Percentiles rank a stretch among this genome's conserved stretches.
These are phyloP conservation scores for Termitomyces sp. DNA, from an alignment of 768 basidiomycete genomes.

Conservation along the genomic window DNA sequence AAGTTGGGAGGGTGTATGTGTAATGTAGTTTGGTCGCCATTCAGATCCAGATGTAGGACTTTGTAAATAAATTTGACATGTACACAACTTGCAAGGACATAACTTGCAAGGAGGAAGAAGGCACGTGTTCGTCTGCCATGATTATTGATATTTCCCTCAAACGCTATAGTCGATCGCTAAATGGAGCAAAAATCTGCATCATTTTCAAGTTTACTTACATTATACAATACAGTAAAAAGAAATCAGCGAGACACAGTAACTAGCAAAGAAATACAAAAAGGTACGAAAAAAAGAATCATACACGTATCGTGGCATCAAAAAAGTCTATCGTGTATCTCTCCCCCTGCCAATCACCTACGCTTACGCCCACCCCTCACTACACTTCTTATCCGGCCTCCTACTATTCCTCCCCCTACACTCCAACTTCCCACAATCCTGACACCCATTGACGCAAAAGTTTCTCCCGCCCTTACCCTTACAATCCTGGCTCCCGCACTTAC, in stretches of 20 bases:
- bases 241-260: background rate
- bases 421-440: conserved; percentile 79
- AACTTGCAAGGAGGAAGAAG: too few relatives aligned
- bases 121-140: too few relatives aligned
- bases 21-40: too few relatives aligned
- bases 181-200: too few relatives aligned
- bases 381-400: conserved; percentile 70
- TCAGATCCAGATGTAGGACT: too few relatives aligned
- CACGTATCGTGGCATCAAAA: background rate
- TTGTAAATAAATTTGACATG: too few relatives aligned
- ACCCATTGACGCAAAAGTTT: conserved; percentile 64
- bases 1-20: too few relatives aligned
- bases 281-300: background rate
- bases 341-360: background rate
- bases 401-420: conserved; percentile 77
- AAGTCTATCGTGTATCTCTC: background rate
- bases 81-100: too few relatives aligned
- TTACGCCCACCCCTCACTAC: conserved; percentile 45
- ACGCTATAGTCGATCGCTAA: too few relatives aligned
- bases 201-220: background rate
- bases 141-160: too few relatives aligned
- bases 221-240: background rate
- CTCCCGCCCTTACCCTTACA: conserved; percentile 83
- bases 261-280: too few relatives aligned
- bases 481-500: conserved; percentile 75